phyloP scores from a whole-genome alignment of 1,284 basidiomycete species.

The Phylloporus gajari region DNA sequence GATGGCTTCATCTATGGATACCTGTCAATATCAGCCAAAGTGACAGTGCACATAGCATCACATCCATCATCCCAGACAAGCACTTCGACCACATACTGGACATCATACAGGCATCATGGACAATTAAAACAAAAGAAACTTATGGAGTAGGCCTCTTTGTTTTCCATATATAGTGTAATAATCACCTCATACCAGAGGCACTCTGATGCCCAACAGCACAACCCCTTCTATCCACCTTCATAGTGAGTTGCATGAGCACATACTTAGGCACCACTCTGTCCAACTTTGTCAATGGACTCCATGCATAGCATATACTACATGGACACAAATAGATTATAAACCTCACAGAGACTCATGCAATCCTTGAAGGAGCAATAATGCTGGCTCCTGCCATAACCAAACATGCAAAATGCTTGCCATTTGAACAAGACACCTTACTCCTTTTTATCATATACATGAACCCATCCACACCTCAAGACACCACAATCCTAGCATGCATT shows the following conservation, averaged over 20 bases:
- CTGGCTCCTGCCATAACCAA: neutral
- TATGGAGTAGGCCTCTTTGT: conserved; percentile 44
- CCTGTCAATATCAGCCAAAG: neutral
- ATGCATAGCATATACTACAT: conserved; percentile 52
- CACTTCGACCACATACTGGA: conserved; percentile 14
- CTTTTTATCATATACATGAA: too few relatives aligned
- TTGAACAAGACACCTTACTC: neutral
- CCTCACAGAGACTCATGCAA: neutral
- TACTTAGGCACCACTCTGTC: conserved; percentile 33
- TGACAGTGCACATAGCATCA: too few relatives aligned
- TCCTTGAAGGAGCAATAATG: conserved; percentile 6
- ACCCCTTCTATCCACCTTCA: conserved; percentile 23
- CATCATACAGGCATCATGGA: conserved; percentile 29
- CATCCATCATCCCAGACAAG: too few relatives aligned
- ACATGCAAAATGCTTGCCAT: neutral
- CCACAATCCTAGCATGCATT: too few relatives aligned
- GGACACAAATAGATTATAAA: conserved; percentile 39
- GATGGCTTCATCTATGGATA: neutral
- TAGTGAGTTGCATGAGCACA: conserved; percentile 28
- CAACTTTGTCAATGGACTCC: conserved; percentile 44
- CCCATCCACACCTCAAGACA: too few relatives aligned
- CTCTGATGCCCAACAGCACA: conserved; percentile 28
- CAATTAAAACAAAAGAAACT: conserved; percentile 26
- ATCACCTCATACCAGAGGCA: conserved; percentile 25
- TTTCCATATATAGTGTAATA: conserved; percentile 48